phyloP scores from a whole-genome alignment of 2,329 filamentous ascomycete genomes.

The Akanthomyces muscarius region DNA sequence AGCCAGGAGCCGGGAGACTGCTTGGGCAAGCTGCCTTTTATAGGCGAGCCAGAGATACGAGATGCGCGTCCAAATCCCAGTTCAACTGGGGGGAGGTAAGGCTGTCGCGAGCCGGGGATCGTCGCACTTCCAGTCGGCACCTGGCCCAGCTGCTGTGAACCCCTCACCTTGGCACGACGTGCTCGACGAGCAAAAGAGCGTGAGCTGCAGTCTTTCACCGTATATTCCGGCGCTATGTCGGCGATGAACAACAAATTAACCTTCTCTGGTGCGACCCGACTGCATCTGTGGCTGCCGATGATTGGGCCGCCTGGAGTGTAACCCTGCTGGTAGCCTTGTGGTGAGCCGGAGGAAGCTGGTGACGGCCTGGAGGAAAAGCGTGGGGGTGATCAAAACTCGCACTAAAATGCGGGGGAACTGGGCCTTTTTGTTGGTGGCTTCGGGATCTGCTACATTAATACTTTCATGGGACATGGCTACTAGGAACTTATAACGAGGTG shows the following conservation, averaged over 20 bases:
- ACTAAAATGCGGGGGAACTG: background rate
- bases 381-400: background rate
- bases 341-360: background rate
- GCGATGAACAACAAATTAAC: background rate
- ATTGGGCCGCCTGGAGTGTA: background rate
- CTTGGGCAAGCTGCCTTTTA: background rate
- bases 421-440: background rate
- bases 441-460: background rate
- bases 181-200: background rate
- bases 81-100: background rate
- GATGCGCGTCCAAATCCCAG: background rate
- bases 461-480: background rate
- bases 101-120: background rate
- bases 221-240: conserved; percentile 15
- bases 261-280: background rate
- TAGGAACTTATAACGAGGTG: background rate
- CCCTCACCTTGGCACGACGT: conserved; percentile 13
- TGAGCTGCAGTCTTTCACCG: conserved; percentile 6
- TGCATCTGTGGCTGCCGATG: background rate
- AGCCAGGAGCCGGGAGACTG: background rate
- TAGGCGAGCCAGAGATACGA: background rate
- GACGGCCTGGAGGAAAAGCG: background rate
- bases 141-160: background rate
- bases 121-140: background rate
- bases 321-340: background rate